Evolutionary conservation across 2,329 filamentous ascomycete genomes (phyloP), one percentile per base, ranked within the genome.

Genomic region (Colletotrichum lini): DNA sequence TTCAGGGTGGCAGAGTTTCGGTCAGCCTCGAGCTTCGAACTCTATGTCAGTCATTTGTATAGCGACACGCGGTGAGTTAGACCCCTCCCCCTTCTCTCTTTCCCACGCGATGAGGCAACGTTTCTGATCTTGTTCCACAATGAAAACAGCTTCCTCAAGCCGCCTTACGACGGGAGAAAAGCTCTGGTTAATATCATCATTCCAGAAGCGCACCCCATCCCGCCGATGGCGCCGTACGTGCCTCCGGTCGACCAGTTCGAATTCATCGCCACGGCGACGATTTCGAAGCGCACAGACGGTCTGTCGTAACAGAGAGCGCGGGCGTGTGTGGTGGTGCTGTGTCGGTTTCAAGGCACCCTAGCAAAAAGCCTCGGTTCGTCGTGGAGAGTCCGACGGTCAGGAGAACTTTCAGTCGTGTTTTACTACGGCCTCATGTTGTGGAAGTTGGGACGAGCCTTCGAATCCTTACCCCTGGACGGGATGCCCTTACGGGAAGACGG

Each of bases 21-120:
- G 13, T 74, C 72, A 18, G 72, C 72, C 9, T 73, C 66, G 30
- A 64, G 65, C n/a, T 74, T 73, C 56, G 53, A 66, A 50, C 50
- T 73, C 15, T 62, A 50, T 8, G 60, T 73, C 54, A 67, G 63
- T 57, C 72, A 74, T 56, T 21, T 67, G 45, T 74, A 73, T 49
- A 45, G 9, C 30, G 72, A 74, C 30, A 54, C 65, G 7, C 68
- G 67, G 72, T 73, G 21, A 66, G 72, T 67, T 10, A 3, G 5
- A 26, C n/a, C 6, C 21, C 10, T 16, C 21, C 30, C 40, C 16
- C 40, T 26, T 57, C 35, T 38, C 35, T 38, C 35, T 38, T 38
- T 10, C 35, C 35, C 35, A 38, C 8, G 9, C 15, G 38, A 8
- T 13, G 15, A 49, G 30, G 26, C 26, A 16, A 38, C 18, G 16